A percentile compares a stretch with the other conserved stretches of the same genome.
Conservation (phyloP, 208 protist genomes). For the Angomonas desouzai region DNA sequence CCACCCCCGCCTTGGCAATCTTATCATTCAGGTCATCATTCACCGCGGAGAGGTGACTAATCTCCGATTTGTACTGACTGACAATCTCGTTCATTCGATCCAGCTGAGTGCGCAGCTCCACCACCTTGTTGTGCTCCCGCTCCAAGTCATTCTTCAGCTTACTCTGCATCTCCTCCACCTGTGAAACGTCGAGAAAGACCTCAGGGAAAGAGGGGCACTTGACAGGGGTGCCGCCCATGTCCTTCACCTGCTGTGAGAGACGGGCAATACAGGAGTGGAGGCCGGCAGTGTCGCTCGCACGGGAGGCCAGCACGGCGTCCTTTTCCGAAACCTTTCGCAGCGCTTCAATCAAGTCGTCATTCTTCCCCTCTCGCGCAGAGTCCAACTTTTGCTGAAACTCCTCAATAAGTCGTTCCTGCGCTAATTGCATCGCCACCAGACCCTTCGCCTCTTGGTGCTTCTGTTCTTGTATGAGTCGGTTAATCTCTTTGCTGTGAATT, state of each 20-base stretch:
- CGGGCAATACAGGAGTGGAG: slow-evolving; percentile 69
- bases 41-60: slow-evolving; percentile 34
- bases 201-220: slow-evolving; percentile 45
- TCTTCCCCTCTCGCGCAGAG: slow-evolving; percentile 59
- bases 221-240: slow-evolving; percentile 33
- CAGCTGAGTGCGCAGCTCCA: slow-evolving; percentile 68
- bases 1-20: slow-evolving; percentile 34
- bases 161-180: slow-evolving; percentile 79
- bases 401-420: slow-evolving; percentile 72
- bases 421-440: slow-evolving; percentile 69
- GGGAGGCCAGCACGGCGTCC: slow-evolving; percentile 69
- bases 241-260: slow-evolving; percentile 54
- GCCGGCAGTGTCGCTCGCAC: slow-evolving; percentile 75
- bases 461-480: slow-evolving; percentile 73
- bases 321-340: slow-evolving; percentile 76
- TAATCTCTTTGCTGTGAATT: slow-evolving; percentile 72
- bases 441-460: slow-evolving; percentile 74
- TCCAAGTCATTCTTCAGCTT: slow-evolving; percentile 54
- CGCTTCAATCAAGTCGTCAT: slow-evolving; percentile 68
- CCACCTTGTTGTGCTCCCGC: slow-evolving; percentile 54
- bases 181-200: slow-evolving; percentile 74
- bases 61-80: slow-evolving; percentile 53
- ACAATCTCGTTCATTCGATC: slow-evolving; percentile 56
- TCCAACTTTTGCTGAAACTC: slow-evolving; percentile 86
- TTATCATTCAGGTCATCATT: slow-evolving; percentile 35